Percentiles rank a stretch among this genome's conserved stretches.
Evolutionary conservation across 2,329 filamentous ascomycete species (phyloP).

Genomic region (Beauveria scarabaeidicola): DNA sequence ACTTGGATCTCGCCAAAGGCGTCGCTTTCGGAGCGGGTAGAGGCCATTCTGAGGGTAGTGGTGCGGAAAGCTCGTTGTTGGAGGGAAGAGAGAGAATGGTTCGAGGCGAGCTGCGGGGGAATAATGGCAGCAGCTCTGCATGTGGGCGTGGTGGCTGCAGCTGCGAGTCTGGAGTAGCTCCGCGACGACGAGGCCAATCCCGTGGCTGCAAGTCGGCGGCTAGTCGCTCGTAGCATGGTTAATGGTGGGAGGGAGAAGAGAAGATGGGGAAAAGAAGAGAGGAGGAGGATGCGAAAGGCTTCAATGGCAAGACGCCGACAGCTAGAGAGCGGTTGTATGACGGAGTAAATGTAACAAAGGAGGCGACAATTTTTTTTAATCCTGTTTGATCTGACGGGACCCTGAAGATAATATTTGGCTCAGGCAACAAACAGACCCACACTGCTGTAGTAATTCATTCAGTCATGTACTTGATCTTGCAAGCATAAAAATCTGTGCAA

Average conservation of each 20-base stretch:
- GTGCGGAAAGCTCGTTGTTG: constrained; percentile 14
- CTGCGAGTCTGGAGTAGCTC: constrained; percentile 4
- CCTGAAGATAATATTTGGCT: neutral
- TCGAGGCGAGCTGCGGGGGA: constrained; percentile 2
- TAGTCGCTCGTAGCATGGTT: constrained; percentile 7
- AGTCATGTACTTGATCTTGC: too few relatives aligned
- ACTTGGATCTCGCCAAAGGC: constrained; percentile 97
- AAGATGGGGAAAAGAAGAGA: neutral
- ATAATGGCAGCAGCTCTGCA: neutral
- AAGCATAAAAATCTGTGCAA: too few relatives aligned
- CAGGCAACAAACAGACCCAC: neutral
- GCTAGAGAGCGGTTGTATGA: neutral
- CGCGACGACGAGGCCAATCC: constrained; percentile 1
- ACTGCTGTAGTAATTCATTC: too few relatives aligned
- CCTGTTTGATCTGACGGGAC: constrained; percentile 3
- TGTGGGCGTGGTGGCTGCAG: constrained; percentile 7
- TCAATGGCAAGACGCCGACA: constrained; percentile 2
- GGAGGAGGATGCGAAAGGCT: neutral
- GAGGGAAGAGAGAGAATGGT: neutral
- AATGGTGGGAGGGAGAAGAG: neutral
- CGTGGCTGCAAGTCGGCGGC: neutral
- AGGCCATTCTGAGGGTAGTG: constrained; percentile 34
- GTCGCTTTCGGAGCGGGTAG: constrained; percentile 82
- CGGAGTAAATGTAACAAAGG: neutral
- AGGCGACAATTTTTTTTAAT: neutral